Percentiles rank a stretch among this genome's conserved stretches.
Conservation (phyloP, 495 filamentous ascomycete species). For the Letharia columbiana region DNA sequence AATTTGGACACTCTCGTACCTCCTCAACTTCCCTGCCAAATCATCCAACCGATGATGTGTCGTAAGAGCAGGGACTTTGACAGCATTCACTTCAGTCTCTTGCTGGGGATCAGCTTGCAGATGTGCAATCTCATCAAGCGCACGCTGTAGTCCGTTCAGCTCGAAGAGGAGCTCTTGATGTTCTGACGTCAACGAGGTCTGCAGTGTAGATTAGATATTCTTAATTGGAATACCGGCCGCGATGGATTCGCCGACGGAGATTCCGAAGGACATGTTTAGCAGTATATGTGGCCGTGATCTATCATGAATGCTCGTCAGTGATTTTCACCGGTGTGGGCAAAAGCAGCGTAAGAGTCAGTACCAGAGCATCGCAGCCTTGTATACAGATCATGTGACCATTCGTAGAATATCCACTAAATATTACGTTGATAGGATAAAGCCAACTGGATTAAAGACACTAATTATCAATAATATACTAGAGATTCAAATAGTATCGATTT, state of each 20-base stretch:
- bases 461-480: no score
- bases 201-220: conserved; percentile 13
- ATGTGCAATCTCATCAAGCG: conserved; percentile 15
- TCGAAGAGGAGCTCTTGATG: conserved; percentile 19
- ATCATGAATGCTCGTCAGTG: no score
- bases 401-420: no score
- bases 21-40: conserved; percentile 15
- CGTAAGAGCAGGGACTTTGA: conserved; percentile 21
- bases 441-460: no score
- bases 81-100: conserved; percentile 4
- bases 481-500: no score
- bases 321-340: no score
- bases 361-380: no score
- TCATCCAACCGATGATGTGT: conserved; percentile 24
- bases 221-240: conserved; percentile 15
- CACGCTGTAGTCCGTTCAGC: conserved; percentile 15
- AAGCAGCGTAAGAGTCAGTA: no score
- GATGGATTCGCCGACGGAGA: conserved; percentile 25
- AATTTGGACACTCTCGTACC: conserved; percentile 15
- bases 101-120: background rate
- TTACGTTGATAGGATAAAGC: no score
- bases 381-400: no score
- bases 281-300: background rate
- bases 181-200: conserved; percentile 7
- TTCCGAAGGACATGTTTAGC: conserved; percentile 22